Evolutionary conservation across 345 rosid genomes (phyloP).

Genomic region (Lepidium aucheri): DNA sequence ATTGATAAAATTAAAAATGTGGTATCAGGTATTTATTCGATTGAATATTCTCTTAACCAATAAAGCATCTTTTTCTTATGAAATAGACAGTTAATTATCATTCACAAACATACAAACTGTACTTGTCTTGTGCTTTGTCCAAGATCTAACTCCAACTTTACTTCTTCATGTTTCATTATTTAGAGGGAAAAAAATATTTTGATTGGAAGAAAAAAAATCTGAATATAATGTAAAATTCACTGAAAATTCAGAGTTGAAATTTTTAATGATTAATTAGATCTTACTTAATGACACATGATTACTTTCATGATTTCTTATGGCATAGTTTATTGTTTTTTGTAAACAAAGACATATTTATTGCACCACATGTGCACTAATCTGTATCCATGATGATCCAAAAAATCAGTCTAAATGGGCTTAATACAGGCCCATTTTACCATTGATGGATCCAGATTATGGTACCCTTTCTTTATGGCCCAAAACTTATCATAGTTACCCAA

Average conservation of each 20-base stretch:
- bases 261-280: neutral
- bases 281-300: neutral
- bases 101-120: neutral
- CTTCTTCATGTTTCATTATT: too few species aligned
- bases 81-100: neutral
- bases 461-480: neutral
- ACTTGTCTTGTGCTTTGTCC: neutral
- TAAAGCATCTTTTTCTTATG: neutral
- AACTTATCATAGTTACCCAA: neutral
- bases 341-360: too few species aligned
- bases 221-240: too few species aligned
- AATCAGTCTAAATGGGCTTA: neutral
- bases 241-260: neutral
- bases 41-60: slow-evolving; percentile 16
- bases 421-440: neutral
- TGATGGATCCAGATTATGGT: neutral
- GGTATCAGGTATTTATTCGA: slow-evolving; percentile 15
- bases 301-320: neutral
- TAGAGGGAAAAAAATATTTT: too few species aligned
- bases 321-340: neutral
- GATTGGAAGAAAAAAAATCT: neutral
- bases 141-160: too few species aligned
- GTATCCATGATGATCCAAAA: neutral
- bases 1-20: neutral
- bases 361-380: too few species aligned